These are phyloP conservation scores for Russula griseocarnosa DNA, from an alignment of 768 basidiomycete species.

Conservation along the genomic window DNA sequence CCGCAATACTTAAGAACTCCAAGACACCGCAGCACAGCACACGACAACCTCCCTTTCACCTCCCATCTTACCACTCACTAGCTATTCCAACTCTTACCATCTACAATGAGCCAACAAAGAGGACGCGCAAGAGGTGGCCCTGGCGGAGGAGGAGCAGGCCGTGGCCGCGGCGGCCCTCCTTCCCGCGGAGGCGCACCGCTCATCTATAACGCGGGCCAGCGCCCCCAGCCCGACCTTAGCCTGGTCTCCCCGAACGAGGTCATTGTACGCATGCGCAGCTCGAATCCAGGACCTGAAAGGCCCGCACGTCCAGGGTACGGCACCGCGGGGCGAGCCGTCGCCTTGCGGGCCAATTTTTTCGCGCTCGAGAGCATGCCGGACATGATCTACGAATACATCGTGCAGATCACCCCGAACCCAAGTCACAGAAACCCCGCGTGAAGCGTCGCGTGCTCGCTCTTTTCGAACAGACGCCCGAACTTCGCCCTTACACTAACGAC, in stretches of 20 bases:
- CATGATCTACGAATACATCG: conserved; percentile 52
- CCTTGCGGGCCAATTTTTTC: conserved; percentile 62
- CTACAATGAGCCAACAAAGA: conserved; percentile 21
- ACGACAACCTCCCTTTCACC: neutral
- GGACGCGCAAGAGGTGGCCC: conserved; percentile 25
- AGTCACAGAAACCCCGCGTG: conserved; percentile 40
- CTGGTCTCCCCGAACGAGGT: conserved; percentile 33
- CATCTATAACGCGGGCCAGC: conserved; percentile 26
- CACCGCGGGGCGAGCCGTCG: conserved; percentile 38
- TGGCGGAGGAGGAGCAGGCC: neutral
- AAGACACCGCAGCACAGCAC: conserved; percentile 1
- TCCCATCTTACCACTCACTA: neutral
- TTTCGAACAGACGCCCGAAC: conserved; percentile 43
- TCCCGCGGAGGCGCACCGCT: conserved; percentile 10
- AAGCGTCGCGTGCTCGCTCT: conserved; percentile 53
- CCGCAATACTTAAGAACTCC: neutral
- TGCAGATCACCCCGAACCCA: conserved; percentile 47
- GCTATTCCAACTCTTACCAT: too few species aligned
- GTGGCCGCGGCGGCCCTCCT: conserved; percentile 7
- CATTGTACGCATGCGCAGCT: conserved; percentile 29
- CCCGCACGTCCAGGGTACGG: conserved; percentile 28
- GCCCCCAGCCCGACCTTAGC: conserved; percentile 31
- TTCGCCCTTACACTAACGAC: conserved; percentile 38
- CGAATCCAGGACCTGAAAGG: conserved; percentile 18
- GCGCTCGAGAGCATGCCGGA: conserved; percentile 46